Evolutionary conservation across 2,329 filamentous ascomycete species (phyloP).

Genomic region (Microcyclospora pomicola): DNA sequence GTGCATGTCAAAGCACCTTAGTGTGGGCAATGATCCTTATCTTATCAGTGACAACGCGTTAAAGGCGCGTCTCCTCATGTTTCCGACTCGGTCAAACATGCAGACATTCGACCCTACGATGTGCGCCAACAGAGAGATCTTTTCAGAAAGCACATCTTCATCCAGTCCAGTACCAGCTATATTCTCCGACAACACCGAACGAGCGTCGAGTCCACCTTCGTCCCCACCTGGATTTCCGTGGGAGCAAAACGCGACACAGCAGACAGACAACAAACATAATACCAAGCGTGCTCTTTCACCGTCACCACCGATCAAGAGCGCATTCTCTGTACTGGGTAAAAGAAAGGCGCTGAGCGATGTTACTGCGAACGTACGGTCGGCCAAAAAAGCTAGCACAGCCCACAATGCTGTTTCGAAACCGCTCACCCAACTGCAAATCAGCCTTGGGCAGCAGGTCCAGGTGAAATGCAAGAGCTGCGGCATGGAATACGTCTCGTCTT

Average conservation of each 20-base stretch:
- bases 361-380: conserved; percentile 21
- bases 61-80: too few relatives aligned
- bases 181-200: conserved; percentile 13
- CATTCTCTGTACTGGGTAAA: conserved; percentile 21
- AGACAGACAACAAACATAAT: background rate
- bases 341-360: conserved; percentile 13
- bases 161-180: conserved; percentile 12
- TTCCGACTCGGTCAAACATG: too few relatives aligned
- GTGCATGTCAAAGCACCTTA: too few relatives aligned
- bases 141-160: conserved; percentile 5
- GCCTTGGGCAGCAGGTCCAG: conserved; percentile 41
- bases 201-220: conserved; percentile 36
- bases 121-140: background rate
- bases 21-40: too few relatives aligned
- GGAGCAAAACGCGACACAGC: conserved; percentile 9
- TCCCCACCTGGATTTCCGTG: conserved; percentile 35
- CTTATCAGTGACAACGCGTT: too few relatives aligned
- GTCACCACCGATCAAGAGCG: conserved; percentile 14
- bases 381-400: conserved; percentile 16
- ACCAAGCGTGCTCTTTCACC: conserved; percentile 16
- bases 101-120: too few relatives aligned
- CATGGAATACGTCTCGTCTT: conserved; percentile 54
- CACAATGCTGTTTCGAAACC: conserved; percentile 10
- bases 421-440: conserved; percentile 47
- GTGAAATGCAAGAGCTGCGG: conserved; percentile 47